Conservation (phyloP, 106 monocot genomes). For the Dendrobium nobile region DNA sequence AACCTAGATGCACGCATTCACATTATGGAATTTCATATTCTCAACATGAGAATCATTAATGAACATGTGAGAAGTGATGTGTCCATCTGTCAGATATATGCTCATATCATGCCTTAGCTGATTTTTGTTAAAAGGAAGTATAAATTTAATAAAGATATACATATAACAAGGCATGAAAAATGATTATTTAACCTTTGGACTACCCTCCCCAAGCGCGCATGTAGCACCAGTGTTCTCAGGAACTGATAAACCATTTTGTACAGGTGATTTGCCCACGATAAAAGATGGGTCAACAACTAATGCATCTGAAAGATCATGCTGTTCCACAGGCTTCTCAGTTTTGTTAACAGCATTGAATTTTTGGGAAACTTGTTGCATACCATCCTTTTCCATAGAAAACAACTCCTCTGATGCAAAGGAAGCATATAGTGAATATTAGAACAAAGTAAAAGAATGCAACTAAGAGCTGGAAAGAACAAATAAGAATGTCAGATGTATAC, state of each 20-base stretch:
- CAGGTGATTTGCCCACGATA: constrained; percentile 63
- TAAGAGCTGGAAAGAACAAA: not conserved
- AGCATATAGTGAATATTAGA: not conserved
- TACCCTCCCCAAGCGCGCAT: constrained; percentile 68
- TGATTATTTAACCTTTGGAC: constrained; percentile 62
- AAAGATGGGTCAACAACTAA: constrained; percentile 44
- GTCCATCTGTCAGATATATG: not conserved
- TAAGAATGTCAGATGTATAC: not conserved
- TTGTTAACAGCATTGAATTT: not conserved
- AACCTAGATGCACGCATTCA: not conserved
- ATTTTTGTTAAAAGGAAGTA: not conserved
- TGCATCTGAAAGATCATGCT: constrained; percentile 31
- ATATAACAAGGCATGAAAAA: not conserved
- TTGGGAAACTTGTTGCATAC: not conserved
- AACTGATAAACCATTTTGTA: constrained; percentile 27
- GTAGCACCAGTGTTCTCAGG: constrained; percentile 26
- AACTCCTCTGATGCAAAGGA: constrained; percentile 19
- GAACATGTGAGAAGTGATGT: not conserved
- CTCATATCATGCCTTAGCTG: not conserved
- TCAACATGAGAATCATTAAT: not conserved
- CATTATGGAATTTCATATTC: not conserved
- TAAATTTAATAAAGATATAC: not conserved
- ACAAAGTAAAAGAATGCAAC: not conserved
- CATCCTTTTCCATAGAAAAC: constrained; percentile 10
- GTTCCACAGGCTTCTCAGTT: constrained; percentile 18